A percentile compares a stretch with the other conserved stretches of the same genome.
Conservation (phyloP, 768 basidiomycete species). For the Tulasnella sp. region DNA sequence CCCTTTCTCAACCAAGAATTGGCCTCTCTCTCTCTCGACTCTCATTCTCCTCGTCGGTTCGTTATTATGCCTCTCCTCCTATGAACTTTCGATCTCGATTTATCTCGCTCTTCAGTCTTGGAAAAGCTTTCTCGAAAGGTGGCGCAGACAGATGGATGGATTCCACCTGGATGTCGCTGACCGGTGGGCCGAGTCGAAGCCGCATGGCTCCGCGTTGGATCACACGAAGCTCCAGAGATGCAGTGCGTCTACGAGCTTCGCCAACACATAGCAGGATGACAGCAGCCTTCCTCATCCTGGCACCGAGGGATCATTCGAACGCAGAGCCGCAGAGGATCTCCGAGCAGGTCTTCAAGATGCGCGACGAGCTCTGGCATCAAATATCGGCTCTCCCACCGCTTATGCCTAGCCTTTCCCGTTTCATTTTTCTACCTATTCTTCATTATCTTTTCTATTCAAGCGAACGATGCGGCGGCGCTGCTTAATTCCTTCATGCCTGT, state of each 20-base stretch:
- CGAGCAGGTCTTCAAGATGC: background rate
- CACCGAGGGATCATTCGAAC: background rate
- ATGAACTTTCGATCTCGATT: background rate
- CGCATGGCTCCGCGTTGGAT: background rate
- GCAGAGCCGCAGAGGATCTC: background rate
- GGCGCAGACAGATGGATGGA: background rate
- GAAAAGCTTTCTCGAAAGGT: background rate
- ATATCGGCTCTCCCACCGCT: background rate
- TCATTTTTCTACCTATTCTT: background rate
- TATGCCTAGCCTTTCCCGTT: background rate
- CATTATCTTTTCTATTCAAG: constrained; percentile 3
- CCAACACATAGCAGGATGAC: background rate
- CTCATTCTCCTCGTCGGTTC: background rate
- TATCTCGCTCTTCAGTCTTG: background rate
- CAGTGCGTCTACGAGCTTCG: background rate
- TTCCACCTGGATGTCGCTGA: background rate
- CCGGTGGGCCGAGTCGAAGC: background rate
- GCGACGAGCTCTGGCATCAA: background rate
- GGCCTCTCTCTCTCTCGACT: background rate
- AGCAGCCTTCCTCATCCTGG: background rate
- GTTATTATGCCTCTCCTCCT: background rate
- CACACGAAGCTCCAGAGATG: background rate
- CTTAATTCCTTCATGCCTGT: background rate
- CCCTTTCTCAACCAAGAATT: background rate
- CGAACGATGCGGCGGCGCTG: constrained; percentile 1